Evolutionary conservation across 2,329 filamentous ascomycete genomes (phyloP), one percentile per base, ranked within the genome.

Genomic region (Mycogone perniciosa): DNA sequence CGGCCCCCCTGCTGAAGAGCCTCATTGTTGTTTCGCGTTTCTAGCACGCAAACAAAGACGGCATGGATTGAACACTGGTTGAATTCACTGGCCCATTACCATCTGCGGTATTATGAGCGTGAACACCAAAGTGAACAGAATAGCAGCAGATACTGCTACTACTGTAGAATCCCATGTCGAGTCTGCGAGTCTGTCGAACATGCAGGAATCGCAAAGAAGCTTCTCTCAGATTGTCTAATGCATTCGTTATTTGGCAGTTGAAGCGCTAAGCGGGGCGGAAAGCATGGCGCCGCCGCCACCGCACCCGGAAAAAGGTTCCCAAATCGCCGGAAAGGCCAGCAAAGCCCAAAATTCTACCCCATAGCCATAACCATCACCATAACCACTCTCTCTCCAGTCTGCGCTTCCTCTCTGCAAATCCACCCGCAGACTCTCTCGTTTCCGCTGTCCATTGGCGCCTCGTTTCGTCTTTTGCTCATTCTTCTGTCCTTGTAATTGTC

Each of bases 231-330:
- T 38, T 11, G 10, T 11, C n/a, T 38, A 20, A 38, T 38, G 35
- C 9, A 11, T 41, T 26, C 30, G 31, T 38, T 6, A 20, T 34
- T 42, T 51, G 43, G 44, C 34, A 10, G 30, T 31, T 11, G n/a
- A 31, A 31, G 31, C 9, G 7, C 34, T 7, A 30, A 35, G 50
- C 50, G 48, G 48, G 48, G 48, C 46, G 35, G 38, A 38, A 29
- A 41, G 38, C 31, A 38, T 37, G 44, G 46, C 38, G 42, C 34
- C 33, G 33, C 26, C 44, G 20, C 13, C 27, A 29, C 47, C 31
- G 34, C 49, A 46, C 42, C 54, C 54, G 56, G 55, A 58, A 57
- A 58, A 58, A 56, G 52, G 53, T 54, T 54, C 47, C 46, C 37
- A 53, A 50, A 44, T 43, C 44, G 47, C 54, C 45, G 50, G 44